Evolutionary conservation across 1,284 basidiomycete species (phyloP).

Genomic region (Trichosporon sp.): DNA sequence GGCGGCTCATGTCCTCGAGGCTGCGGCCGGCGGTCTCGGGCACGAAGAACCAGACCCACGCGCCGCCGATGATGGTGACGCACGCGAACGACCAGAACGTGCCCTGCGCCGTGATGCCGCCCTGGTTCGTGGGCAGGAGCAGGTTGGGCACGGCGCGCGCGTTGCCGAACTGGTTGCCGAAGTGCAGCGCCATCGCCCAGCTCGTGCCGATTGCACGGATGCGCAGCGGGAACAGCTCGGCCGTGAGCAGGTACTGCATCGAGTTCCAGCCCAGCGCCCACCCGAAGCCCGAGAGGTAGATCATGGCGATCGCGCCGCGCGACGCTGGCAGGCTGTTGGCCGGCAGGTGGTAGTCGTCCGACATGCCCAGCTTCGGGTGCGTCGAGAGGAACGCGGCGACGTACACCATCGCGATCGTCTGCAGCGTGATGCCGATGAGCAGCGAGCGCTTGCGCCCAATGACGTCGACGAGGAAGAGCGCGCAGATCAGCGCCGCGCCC

Average conservation of each 20-base stretch:
- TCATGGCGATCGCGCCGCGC: conserved; percentile 13
- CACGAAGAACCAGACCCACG: conserved; percentile 29
- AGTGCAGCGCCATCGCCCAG: conserved; percentile 13
- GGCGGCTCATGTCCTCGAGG: conserved; percentile 21
- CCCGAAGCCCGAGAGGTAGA: conserved; percentile 15
- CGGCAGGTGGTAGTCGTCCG: conserved; percentile 7
- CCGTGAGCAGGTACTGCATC: conserved; percentile 15
- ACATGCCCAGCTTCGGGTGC: conserved; percentile 5
- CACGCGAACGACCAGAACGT: conserved; percentile 31
- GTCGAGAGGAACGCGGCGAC: conserved; percentile 13
- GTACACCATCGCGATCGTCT: conserved; percentile 13
- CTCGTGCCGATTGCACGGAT: conserved; percentile 10
- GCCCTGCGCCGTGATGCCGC: conserved; percentile 19
- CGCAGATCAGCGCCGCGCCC: conserved; percentile 10
- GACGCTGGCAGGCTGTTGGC: neutral
- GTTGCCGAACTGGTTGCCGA: conserved; percentile 13
- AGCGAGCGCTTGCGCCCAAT: conserved; percentile 17
- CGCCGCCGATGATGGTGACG: conserved; percentile 21
- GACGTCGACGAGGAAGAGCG: conserved; percentile 18
- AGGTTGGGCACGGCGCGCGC: conserved; percentile 17
- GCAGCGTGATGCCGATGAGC: conserved; percentile 12
- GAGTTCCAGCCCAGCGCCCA: conserved; percentile 15
- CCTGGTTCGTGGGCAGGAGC: neutral
- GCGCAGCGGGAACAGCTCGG: conserved; percentile 15
- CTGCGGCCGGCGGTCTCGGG: conserved; percentile 28